These are phyloP conservation scores for Echria macrotheca DNA, from an alignment of 495 filamentous ascomycete species.

Conservation along the genomic window DNA sequence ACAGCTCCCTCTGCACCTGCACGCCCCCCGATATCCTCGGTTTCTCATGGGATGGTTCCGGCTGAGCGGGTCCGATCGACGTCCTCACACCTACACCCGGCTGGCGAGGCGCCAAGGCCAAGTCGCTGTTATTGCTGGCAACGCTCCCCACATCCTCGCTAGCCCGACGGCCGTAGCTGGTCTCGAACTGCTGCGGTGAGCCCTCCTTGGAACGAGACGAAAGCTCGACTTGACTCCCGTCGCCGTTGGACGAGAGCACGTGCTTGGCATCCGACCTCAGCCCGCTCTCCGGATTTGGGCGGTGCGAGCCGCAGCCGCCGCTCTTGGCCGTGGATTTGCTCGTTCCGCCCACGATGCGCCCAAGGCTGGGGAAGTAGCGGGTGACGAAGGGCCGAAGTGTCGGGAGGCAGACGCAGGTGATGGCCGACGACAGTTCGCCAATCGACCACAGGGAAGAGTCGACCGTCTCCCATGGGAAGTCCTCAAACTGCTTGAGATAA, in stretches of 20 bases:
- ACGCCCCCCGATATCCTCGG: background rate
- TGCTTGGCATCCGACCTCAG: background rate
- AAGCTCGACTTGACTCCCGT: slow-evolving; percentile 7
- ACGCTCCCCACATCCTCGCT: background rate
- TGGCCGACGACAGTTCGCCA: slow-evolving; percentile 48
- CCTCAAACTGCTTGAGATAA: slow-evolving; percentile 33
- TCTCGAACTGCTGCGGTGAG: background rate
- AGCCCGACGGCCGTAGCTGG: background rate
- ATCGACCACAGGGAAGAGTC: slow-evolving; percentile 50
- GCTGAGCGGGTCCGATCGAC: background rate
- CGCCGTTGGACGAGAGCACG: background rate
- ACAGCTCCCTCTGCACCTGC: slow-evolving; percentile 7
- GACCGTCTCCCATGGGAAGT: slow-evolving; percentile 48
- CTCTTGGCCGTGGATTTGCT: background rate
- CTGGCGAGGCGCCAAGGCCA: background rate
- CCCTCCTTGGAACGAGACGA: background rate
- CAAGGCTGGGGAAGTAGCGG: slow-evolving; percentile 24
- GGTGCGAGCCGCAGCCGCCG: background rate
- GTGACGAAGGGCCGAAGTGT: slow-evolving; percentile 42
- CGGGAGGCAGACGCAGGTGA: slow-evolving; percentile 49
- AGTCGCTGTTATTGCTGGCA: background rate
- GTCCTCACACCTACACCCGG: slow-evolving; percentile 7
- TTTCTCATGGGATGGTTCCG: background rate
- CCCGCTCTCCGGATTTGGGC: background rate
- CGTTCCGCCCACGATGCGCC: slow-evolving; percentile 1